A percentile compares a stretch with the other conserved stretches of the same genome.
Evolutionary conservation across 345 rosid genomes (phyloP).

Genomic region (Salix arbutifolia): DNA sequence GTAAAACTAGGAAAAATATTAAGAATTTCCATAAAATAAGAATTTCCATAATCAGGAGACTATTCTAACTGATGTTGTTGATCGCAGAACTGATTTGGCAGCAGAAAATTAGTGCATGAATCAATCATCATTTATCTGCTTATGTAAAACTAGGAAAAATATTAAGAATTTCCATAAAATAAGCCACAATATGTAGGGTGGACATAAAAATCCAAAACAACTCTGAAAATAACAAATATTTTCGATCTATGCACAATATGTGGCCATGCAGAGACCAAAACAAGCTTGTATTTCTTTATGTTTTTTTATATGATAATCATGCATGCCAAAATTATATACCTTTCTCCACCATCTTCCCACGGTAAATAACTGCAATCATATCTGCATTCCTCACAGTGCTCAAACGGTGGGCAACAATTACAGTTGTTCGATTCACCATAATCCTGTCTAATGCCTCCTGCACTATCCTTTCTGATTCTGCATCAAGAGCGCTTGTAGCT

Average conservation of each 20-base stretch:
- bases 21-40: too few relatives aligned
- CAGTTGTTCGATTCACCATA: conserved; percentile 26
- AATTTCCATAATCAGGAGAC: not conserved
- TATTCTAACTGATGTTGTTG: not conserved
- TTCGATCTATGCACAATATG: not conserved
- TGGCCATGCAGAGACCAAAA: not conserved
- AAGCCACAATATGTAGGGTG: not conserved
- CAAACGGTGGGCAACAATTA: conserved; percentile 33
- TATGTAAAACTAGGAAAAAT: too few relatives aligned
- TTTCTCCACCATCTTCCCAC: conserved; percentile 76
- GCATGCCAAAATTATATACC: conserved; percentile 34
- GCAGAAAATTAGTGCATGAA: not conserved
- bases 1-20: too few relatives aligned
- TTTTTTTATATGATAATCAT: not conserved
- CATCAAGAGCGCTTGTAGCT: conserved; percentile 38
- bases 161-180: not conserved
- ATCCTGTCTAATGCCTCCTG: conserved; percentile 30
- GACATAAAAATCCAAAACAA: not conserved
- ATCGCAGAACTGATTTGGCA: not conserved
- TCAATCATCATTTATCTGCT: not conserved
- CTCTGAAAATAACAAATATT: not conserved
- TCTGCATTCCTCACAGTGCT: conserved; percentile 58
- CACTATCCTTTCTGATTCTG: conserved; percentile 30
- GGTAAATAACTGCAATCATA: conserved; percentile 73
- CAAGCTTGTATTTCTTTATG: not conserved